Evolutionary conservation across 176 grass and related monocot genomes (phyloP).

Genomic region (Echinochloa phyllopogon): DNA sequence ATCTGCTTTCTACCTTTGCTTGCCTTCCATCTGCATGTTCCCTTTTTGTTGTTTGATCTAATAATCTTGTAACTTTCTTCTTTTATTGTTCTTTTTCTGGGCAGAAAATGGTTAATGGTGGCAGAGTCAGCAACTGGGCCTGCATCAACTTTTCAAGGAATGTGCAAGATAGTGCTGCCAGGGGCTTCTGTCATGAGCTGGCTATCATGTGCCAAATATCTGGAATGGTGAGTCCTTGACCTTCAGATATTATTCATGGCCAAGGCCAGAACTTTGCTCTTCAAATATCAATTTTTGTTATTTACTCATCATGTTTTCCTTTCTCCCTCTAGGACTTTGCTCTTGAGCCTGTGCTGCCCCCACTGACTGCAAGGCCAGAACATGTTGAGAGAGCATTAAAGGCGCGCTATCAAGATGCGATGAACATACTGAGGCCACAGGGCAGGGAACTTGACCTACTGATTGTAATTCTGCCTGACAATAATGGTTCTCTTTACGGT

Average conservation of each 20-base stretch:
- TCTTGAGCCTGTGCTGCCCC: constrained; percentile 68
- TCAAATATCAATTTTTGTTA: background rate
- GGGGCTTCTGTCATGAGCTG: constrained; percentile 74
- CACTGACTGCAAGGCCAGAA: constrained; percentile 75
- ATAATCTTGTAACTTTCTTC: constrained; percentile 10
- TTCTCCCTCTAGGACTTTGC: constrained; percentile 65
- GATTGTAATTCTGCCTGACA: constrained; percentile 87
- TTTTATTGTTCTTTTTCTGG: constrained; percentile 37
- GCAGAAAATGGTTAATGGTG: constrained; percentile 93
- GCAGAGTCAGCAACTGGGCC: constrained; percentile 69
- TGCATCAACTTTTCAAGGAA: constrained; percentile 82
- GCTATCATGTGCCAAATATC: constrained; percentile 90
- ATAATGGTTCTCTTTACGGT: constrained; percentile 90
- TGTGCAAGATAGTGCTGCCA: constrained; percentile 78
- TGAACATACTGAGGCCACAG: constrained; percentile 65
- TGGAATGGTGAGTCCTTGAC: constrained; percentile 68
- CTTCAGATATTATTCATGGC: background rate
- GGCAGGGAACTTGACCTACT: constrained; percentile 82
- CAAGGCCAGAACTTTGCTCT: background rate
- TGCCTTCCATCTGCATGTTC: background rate
- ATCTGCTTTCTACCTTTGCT: constrained; percentile 12
- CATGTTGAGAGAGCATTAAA: constrained; percentile 86
- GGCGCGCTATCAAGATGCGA: constrained; percentile 74
- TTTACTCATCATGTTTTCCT: background rate
- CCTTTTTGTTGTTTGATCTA: constrained; percentile 4